A percentile compares a stretch with the other conserved stretches of the same genome.
phyloP scores from a whole-genome alignment of 2,329 filamentous ascomycete genomes.

The Pyrenochaeta sp. region DNA sequence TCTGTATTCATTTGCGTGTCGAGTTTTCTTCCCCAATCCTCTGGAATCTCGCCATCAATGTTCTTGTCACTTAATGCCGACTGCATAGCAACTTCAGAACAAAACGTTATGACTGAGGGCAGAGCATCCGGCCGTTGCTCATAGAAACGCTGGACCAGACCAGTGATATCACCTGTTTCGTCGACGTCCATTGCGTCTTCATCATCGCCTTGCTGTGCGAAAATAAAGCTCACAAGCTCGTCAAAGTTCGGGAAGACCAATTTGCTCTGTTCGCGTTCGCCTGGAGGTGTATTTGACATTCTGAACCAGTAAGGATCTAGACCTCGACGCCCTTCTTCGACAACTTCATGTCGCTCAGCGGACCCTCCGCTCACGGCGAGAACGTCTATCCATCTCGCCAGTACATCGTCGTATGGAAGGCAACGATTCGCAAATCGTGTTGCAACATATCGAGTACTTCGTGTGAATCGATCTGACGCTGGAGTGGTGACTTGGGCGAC shows the following conservation, averaged over 20 bases:
- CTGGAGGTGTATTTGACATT: conserved; percentile 60
- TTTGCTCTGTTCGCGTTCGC: conserved; percentile 25
- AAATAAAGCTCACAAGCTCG: conserved; percentile 55
- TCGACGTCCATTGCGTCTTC: conserved; percentile 46
- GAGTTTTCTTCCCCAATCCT: conserved; percentile 84
- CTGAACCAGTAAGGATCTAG: conserved; percentile 79
- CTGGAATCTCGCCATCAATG: conserved; percentile 65
- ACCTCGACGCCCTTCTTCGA: conserved; percentile 89
- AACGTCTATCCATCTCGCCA: conserved; percentile 87
- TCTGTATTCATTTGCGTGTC: conserved; percentile 76
- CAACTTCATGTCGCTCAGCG: conserved; percentile 78
- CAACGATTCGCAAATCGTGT: conserved; percentile 92
- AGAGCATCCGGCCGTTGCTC: conserved; percentile 61
- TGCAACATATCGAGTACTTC: conserved; percentile 78
- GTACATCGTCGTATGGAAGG: conserved; percentile 77
- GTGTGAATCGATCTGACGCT: conserved; percentile 50
- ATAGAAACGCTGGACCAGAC: conserved; percentile 40
- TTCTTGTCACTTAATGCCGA: conserved; percentile 59
- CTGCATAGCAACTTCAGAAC: conserved; percentile 66
- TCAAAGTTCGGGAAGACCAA: conserved; percentile 53
- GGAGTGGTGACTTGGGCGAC: conserved; percentile 19
- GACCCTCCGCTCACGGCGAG: conserved; percentile 74
- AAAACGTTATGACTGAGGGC: conserved; percentile 73
- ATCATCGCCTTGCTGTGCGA: conserved; percentile 45
- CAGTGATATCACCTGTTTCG: conserved; percentile 30